These are phyloP conservation scores for Sporopachydermia quercuum DNA, from an alignment of 805 yeast species.

Conservation along the genomic window DNA sequence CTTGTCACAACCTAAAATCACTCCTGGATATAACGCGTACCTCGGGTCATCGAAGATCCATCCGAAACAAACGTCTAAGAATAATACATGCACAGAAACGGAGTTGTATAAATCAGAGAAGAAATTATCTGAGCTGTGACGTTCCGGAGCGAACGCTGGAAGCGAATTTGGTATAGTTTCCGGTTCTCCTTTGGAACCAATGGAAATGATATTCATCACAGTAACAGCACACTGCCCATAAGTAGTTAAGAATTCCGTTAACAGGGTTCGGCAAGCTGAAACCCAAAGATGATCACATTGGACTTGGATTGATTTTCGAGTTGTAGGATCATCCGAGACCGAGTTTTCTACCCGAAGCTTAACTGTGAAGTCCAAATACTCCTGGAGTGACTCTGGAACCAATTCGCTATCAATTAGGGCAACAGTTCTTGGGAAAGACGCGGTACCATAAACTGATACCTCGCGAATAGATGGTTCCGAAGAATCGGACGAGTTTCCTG, in stretches of 20 bases:
- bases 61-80: constrained; percentile 59
- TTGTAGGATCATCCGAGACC: neutral
- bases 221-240: neutral
- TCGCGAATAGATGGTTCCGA: no score
- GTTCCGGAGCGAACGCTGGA: neutral
- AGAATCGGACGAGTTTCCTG: no score
- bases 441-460: neutral
- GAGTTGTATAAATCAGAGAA: constrained; percentile 16
- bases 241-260: neutral
- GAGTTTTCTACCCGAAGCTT: neutral
- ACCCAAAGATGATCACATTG: constrained; percentile 9
- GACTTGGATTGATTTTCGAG: constrained; percentile 6
- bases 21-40: constrained; percentile 37
- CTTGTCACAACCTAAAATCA: constrained; percentile 65
- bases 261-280: neutral
- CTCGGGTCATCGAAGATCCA: constrained; percentile 48
- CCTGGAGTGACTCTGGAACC: neutral
- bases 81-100: constrained; percentile 40
- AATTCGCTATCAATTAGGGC: neutral
- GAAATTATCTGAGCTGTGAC: neutral
- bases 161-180: neutral
- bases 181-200: neutral
- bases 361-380: neutral
- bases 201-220: neutral
- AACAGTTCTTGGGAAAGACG: neutral